Evolutionary conservation across 2,329 filamentous ascomycete species (phyloP), one percentile per base, ranked within the genome.

Genomic region (Ceratocystis smalleyi): DNA sequence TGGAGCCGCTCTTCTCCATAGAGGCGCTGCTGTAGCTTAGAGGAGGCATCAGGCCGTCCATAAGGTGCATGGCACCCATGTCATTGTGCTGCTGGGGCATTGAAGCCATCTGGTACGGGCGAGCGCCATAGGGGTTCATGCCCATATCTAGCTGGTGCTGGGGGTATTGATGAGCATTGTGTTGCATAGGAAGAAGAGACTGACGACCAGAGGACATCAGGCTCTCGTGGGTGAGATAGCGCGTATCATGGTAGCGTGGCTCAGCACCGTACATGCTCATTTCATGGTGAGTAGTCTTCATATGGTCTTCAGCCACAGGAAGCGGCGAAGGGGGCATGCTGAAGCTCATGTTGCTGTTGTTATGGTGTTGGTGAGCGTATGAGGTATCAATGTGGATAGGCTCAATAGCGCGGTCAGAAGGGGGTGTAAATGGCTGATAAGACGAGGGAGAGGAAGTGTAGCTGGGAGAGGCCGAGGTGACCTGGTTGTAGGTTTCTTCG

Each of bases 381-480:
- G 59, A 54, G 32, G 62, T 64, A n/a, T 64, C 59, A 49, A 59
- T 61, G 43, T 61, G 62, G 7, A 64, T 66, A 62, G 64, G 49
- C 40, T 66, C 57, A 27, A 62, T 62, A 15, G 57, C n/a, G 32
- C 76, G 74, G 70, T 75, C 72, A 64, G 77, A 78, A 35, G 72
- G 74, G 55, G 77, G 77, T 49, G 77, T 78, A 66, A 74, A 78
- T 30, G 76, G 73, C 49, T 76, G 76, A 72, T 76, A 77, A 62
- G 70, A 68, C 40, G 74, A 75, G 32, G 70, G 70, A 2, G 74
- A 75, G 35, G 75, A 75, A 5, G 75, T 76, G 68, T 75, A 77
- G 70, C 74, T 77, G 45, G 69, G 71, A 43, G 70, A 69, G 45
- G 72, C 69, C 24, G 73, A 73, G 17, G 74, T 71, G 30, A 60